phyloP scores from a whole-genome alignment of 768 basidiomycete genomes.

The Dendrothele bispora region DNA sequence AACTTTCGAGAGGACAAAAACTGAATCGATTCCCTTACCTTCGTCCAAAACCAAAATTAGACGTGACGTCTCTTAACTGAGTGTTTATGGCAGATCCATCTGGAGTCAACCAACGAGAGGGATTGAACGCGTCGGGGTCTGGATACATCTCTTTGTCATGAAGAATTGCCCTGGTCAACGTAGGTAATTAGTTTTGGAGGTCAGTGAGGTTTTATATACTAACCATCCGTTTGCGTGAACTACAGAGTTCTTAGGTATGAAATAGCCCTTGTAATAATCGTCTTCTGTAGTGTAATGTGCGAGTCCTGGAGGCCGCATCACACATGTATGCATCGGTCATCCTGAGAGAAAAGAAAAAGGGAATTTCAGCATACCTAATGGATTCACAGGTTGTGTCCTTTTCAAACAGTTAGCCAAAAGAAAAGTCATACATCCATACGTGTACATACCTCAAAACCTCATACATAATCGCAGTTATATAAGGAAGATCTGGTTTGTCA shows the following conservation, averaged over 20 bases:
- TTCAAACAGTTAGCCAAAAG: too few species aligned
- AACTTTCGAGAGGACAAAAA: not conserved
- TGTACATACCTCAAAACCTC: slow-evolving; percentile 12
- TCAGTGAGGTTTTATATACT: too few species aligned
- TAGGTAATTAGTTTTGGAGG: not conserved
- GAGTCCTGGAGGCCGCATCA: slow-evolving; percentile 9
- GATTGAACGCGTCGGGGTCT: not conserved
- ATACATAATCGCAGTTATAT: slow-evolving; percentile 27
- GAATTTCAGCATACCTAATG: too few species aligned
- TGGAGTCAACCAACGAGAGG: not conserved
- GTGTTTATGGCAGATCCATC: not conserved
- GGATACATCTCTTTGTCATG: not conserved
- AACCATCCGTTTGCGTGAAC: slow-evolving; percentile 3
- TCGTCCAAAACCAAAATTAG: not conserved
- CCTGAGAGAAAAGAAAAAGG: too few species aligned
- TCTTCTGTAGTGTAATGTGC: not conserved
- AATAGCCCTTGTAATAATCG: not conserved
- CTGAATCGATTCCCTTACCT: not conserved
- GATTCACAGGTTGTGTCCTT: too few species aligned
- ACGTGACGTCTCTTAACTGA: not conserved
- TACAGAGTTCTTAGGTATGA: not conserved
- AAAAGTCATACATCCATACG: too few species aligned
- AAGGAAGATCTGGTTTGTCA: slow-evolving; percentile 25
- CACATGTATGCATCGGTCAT: too few species aligned
- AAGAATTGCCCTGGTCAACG: slow-evolving; percentile 1